Base-by-base conservation (phyloP, 1,139 yeast species). In the Suhomyces coccinellae region DNA sequence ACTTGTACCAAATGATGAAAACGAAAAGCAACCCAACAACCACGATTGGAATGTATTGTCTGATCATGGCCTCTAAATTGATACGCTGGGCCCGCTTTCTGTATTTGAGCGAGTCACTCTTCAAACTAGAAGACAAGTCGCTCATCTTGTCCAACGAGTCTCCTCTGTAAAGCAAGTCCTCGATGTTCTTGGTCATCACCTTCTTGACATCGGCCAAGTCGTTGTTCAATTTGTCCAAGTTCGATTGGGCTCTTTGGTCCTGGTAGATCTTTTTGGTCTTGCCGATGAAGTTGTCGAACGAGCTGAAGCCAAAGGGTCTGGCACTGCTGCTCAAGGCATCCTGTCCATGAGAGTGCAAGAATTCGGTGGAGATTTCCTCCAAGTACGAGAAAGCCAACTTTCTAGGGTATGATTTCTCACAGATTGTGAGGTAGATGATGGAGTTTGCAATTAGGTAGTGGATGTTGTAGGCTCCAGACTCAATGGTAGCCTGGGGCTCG, bases 161-260 rank as follows among this genome's bases (percentile, higher is more conserved):
- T 11, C 99, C 99, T 59, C 99, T 79, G 66, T 93, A 91, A 38
- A 93, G 75, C 57, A 93, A 72, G 64, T 93, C 99, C 63, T 93
- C 98, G 47, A 93, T 93, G 65, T 93, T 93, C 58, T 91, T 91
- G 47, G 96, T 89, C 96, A 93, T 88, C 48, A 93, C 95, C 56
- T 87, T 83, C 55, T 93, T 90, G 40, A 95, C 99, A 57, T 95
- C 99, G 42, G 87, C 90, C 55, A 93, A 74, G 58, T 95, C 99
- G 42, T 81, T 80, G 65, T 91, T 90, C 54, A 93, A 73, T 61
- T 82, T 83, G 66, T 93, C 97, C 59, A 93, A 73, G 59, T 90
- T 93, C 38, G 85, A 82, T 53, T 90, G 95, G 0, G 96, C 97
- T 48, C 97, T 78, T 51, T 91, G 88, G 64, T 93, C 97, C 56